Evolutionary conservation across 148 eudicot species (phyloP), one percentile per base, ranked within the genome.

Genomic region (Cornus florida): DNA sequence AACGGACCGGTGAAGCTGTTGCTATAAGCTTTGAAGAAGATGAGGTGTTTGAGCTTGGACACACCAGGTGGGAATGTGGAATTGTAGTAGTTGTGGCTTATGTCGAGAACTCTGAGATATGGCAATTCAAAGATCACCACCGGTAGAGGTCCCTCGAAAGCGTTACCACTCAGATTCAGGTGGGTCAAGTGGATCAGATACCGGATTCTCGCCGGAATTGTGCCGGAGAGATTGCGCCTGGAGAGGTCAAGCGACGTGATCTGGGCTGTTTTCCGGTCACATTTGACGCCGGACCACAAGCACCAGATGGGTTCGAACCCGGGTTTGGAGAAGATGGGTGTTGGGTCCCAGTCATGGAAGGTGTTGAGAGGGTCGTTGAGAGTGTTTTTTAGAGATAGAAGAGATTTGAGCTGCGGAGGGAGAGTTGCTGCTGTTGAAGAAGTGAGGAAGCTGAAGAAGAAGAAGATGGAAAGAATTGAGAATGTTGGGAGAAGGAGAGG

Each of bases 201-300:
- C 17, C 41, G 80, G 48, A 96, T 89, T 41, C 89, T 84, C 1
- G 79, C 28, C 0, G 94, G 89, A 69, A 96, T 82, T 0, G 24
- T 67, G 48, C 99, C 99, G 4, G 99, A 92, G 60, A 96, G 89
- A 73, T 89, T 91, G 16, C 90, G 89, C 0, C 65, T 67, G 0
- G 98, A 91, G 79, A 96, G 86, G 81, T 96, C 93, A n/a, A 96
- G 80, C 1, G 84, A 76, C 5, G 76, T 85, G 70, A 96, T 81
- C 16, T 78, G 83, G 56, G 56, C 75, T 17, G 86, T 74, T 3
- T 71, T 39, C 11, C 10, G 81, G 75, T 84, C 86, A 70, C 99
- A 96, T 73, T 82, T 81, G 73, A 96, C 73, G 2, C 99, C 98
- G 20, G 93, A 84, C 99, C 99, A 96, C 4, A 88, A 77, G 69